A percentile compares a stretch with the other conserved stretches of the same genome.
Evolutionary conservation across 1,284 basidiomycete species (phyloP).

Genomic region (Austroboletus novae-zelandiae): DNA sequence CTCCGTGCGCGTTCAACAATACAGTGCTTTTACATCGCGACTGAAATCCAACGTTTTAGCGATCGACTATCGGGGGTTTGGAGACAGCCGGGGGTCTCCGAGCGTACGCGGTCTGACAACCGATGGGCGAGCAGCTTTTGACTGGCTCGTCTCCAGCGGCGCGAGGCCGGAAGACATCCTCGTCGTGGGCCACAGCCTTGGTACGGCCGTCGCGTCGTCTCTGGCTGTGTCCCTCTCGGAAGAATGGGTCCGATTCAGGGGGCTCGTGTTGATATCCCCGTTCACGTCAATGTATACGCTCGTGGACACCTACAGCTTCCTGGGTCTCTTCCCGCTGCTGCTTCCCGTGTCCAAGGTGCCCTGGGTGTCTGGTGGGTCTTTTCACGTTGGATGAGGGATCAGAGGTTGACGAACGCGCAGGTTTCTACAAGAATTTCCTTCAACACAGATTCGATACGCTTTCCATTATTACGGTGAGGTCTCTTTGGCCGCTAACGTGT

Average conservation of each 20-base stretch:
- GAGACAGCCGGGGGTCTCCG: slow-evolving; percentile 79
- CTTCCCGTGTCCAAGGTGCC: slow-evolving; percentile 70
- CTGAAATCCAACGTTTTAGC: slow-evolving; percentile 76
- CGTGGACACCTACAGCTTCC: slow-evolving; percentile 68
- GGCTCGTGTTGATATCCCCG: slow-evolving; percentile 73
- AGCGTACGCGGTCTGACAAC: slow-evolving; percentile 69
- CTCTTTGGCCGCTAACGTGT: slow-evolving; percentile 12
- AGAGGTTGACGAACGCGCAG: slow-evolving; percentile 33
- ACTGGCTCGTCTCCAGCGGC: slow-evolving; percentile 68
- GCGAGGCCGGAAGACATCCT: slow-evolving; percentile 60
- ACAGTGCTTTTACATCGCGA: slow-evolving; percentile 59
- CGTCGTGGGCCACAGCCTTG: slow-evolving; percentile 80
- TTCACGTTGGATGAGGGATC: background rate
- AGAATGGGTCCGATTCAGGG: slow-evolving; percentile 53
- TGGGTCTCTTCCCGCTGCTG: slow-evolving; percentile 72
- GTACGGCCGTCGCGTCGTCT: slow-evolving; percentile 73
- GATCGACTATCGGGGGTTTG: slow-evolving; percentile 93
- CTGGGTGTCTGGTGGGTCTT: slow-evolving; percentile 60
- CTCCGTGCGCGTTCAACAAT: slow-evolving; percentile 59
- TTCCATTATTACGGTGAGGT: slow-evolving; percentile 51
- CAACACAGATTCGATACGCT: slow-evolving; percentile 68
- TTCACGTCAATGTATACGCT: slow-evolving; percentile 69
- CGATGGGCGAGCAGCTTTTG: slow-evolving; percentile 81
- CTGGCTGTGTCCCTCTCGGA: slow-evolving; percentile 57
- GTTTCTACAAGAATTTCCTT: slow-evolving; percentile 55